Evolutionary conservation across 345 rosid genomes (phyloP).

Genomic region (Dipteronia dyeriana): DNA sequence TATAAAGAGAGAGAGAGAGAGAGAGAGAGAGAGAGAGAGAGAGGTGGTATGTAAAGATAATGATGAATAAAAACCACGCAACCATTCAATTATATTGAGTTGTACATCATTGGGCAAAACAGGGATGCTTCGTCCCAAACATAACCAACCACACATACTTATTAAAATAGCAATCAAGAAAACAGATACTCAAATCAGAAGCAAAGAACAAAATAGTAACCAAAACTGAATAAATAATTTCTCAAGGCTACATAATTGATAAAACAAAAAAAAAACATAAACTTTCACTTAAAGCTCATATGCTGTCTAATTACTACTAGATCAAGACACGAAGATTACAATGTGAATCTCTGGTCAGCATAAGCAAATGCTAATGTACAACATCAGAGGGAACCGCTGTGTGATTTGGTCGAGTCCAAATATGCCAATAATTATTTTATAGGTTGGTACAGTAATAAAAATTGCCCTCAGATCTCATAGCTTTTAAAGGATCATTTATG

Average conservation of each 20-base stretch:
- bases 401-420: neutral
- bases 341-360: neutral
- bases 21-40: neutral
- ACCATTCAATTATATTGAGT: slow-evolving; percentile 7
- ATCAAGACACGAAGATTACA: too few species aligned
- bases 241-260: too few species aligned
- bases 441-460: neutral
- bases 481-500: neutral
- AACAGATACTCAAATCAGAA: too few species aligned
- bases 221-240: too few species aligned
- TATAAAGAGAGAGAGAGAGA: neutral
- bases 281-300: too few species aligned
- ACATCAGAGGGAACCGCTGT: neutral
- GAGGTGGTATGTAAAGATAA: slow-evolving; percentile 5
- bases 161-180: too few species aligned
- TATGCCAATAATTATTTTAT: neutral
- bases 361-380: neutral
- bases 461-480: slow-evolving; percentile 27
- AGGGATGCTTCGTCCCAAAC: too few species aligned
- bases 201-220: too few species aligned
- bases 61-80: slow-evolving; percentile 14
- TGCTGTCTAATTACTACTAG: too few species aligned
- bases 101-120: slow-evolving; percentile 19
- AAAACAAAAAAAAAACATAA: too few species aligned
- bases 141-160: too few species aligned